Conservation (phyloP, 2,329 filamentous ascomycete genomes). For the Fusarium coffeatum region DNA sequence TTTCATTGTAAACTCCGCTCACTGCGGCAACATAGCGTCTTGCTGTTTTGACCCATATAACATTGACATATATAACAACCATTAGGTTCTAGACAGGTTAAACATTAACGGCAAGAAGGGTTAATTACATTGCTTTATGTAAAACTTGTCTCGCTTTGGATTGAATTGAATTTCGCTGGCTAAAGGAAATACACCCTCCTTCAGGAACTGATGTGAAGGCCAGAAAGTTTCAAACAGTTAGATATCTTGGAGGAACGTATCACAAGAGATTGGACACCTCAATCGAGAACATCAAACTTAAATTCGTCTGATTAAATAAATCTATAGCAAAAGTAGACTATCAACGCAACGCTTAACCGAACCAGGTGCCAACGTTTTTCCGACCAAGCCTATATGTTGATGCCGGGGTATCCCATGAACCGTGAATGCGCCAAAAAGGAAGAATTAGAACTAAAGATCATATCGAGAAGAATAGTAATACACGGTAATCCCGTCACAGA, state of each 20-base stretch:
- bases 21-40: constrained; percentile 11
- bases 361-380: constrained; percentile 19
- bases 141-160: too few species aligned
- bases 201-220: background rate
- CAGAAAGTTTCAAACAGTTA: background rate
- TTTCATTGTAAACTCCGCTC: constrained; percentile 31
- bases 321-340: constrained; percentile 11
- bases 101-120: background rate
- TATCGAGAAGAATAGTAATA: background rate
- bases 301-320: constrained; percentile 7
- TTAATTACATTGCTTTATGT: background rate
- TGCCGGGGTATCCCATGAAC: constrained; percentile 41
- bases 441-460: background rate
- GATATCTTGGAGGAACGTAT: background rate
- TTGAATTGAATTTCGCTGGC: background rate
- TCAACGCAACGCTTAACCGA: constrained; percentile 8
- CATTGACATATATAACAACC: background rate
- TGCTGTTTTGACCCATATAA: background rate
- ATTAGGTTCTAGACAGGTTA: background rate
- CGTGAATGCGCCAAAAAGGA: constrained; percentile 32
- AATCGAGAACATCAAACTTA: background rate
- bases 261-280: background rate
- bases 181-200: background rate
- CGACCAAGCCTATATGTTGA: constrained; percentile 23
- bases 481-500: constrained; percentile 44